Base-by-base conservation (phyloP, 1,284 basidiomycete species). In the Puccinia coronata region DNA sequence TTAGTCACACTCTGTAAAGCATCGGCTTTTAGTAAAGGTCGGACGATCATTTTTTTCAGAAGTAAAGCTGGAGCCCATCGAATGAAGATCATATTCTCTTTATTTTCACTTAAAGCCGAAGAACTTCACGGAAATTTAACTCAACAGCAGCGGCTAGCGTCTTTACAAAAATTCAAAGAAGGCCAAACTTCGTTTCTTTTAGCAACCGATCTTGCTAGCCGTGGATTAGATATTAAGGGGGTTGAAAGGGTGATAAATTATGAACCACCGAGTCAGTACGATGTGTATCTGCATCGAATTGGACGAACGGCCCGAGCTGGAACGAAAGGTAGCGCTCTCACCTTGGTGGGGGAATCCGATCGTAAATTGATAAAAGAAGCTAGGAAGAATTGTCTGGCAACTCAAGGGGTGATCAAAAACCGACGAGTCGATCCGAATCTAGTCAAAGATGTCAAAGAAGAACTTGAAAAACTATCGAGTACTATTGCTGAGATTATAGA, bases 41-140 rank as follows among this genome's bases (percentile, higher is more conserved):
- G 91, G 81, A 94, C 93, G 72, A 93, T 99, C 85, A 90, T 98
- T 82, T 99, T 99, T 88, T 91, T 97, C 85, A 90, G 96, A 72
- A 97, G 94, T 87, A 99, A 99, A 87, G 95, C 95, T 84, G 89
- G 97, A 39, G 96, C 96, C 4, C 96, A 98, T 88, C 95, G 98
- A 86, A 93, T 98, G 89, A 92, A 95, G 73, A 91, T 98, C 80
- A 90, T 98, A 36, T 98, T 98, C 86, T 90, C 93, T 79, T 87
- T 99, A n/a, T 88, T 93, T 47, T 93, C 91, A 11, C 89, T 98
- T 88, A 92, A 92, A 85, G 92, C 93, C 71, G 93, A 92, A 63
- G 96, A 99, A 86, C 87, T 99, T 75, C 96, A 99, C 85, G 96
- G 96, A 6, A 93, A 99, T 86, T 89, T 99, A 77, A 92, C 92